A percentile compares a stretch with the other conserved stretches of the same genome.
Conservation (phyloP, 768 basidiomycete genomes). For the Gautieria morchelliformis region DNA sequence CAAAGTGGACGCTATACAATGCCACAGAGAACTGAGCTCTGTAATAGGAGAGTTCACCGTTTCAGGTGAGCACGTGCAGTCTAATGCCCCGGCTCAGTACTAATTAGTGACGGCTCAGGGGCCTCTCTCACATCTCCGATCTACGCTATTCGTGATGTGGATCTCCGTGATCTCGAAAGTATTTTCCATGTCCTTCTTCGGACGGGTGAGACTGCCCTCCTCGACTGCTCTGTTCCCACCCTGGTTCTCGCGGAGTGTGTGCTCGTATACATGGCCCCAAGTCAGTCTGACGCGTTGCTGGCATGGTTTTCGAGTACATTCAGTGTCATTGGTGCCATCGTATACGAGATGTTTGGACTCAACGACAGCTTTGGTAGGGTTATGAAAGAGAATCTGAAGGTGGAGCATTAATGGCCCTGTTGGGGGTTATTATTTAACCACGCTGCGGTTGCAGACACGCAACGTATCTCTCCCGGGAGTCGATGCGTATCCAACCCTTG, state of each 20-base stretch:
- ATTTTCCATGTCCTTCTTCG: slow-evolving; percentile 33
- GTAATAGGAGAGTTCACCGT: slow-evolving; percentile 37
- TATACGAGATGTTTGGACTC: slow-evolving; percentile 93
- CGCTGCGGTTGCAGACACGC: slow-evolving; percentile 38
- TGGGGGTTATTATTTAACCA: background rate
- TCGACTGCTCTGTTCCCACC: slow-evolving; percentile 64
- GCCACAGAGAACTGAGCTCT: slow-evolving; percentile 45
- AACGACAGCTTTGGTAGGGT: slow-evolving; percentile 85
- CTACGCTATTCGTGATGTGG: slow-evolving; percentile 68
- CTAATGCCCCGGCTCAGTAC: background rate
- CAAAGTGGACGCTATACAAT: slow-evolving; percentile 75
- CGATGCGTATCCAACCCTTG: slow-evolving; percentile 46
- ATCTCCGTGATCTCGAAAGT: slow-evolving; percentile 57
- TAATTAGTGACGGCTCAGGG: slow-evolving; percentile 36
- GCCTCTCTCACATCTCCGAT: slow-evolving; percentile 41
- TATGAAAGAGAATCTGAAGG: slow-evolving; percentile 83
- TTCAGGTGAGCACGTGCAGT: slow-evolving; percentile 18
- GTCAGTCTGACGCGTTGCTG: slow-evolving; percentile 48
- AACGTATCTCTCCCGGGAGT: slow-evolving; percentile 69
- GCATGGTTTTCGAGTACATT: slow-evolving; percentile 64
- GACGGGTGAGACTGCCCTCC: slow-evolving; percentile 12
- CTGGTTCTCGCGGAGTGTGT: slow-evolving; percentile 91
- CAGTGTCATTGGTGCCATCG: slow-evolving; percentile 39
- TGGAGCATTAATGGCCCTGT: slow-evolving; percentile 17
- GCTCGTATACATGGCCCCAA: slow-evolving; percentile 73